Base-by-base conservation (phyloP, 108 stramenopile genomes). In the Aurantiochytrium sp. region DNA sequence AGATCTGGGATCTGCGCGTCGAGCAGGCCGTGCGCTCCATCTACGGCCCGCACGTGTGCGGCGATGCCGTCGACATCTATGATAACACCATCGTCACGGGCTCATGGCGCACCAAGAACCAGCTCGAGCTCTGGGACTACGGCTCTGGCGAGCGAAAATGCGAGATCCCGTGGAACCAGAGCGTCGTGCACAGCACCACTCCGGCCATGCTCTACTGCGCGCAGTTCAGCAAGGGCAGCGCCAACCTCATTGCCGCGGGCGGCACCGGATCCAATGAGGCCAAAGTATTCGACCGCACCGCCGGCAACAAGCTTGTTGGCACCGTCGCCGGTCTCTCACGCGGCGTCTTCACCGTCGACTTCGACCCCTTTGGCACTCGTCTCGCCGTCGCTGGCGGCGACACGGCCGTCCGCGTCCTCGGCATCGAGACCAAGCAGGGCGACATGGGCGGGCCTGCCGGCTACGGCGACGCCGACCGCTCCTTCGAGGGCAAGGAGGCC, bases 181-280 rank as follows among this genome's bases (percentile, higher is more conserved):
- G 37, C 8, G 54, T 73, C 24, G 68, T 88, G 36, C 54, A 55
- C 41, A 52, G 41, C 69, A 37, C 39, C 5, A 89, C 88, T 52
- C 90, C 89, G 32, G 90, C 91, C 22, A 91, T 92, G 90, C 55
- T 94, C n/a, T 94, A 94, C 91, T 48, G 92, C 34, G 92, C 92
- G 21, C 92, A 94, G 55, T 93, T 94, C 54, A 90, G 90, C 87
- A 68, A 88, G 87, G 88, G 65, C 22, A 87, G 89, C 30, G 90
- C 53, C 34, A 55, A 89, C 21, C 89, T 93, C 86, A 86, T 93
- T n/a, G 92, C 92, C 6, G 92, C 92, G 4, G 93, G 92, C 4
- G 92, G 92, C 32, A 91, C 89, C 54, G 93, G 92, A 1, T 92
- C 90, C 31, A 93, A 93, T 89, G 93, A 93, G 89, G 93, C 93